Evolutionary conservation across 2,329 filamentous ascomycete genomes (phyloP).

Genomic region (Trichoderma sp.): DNA sequence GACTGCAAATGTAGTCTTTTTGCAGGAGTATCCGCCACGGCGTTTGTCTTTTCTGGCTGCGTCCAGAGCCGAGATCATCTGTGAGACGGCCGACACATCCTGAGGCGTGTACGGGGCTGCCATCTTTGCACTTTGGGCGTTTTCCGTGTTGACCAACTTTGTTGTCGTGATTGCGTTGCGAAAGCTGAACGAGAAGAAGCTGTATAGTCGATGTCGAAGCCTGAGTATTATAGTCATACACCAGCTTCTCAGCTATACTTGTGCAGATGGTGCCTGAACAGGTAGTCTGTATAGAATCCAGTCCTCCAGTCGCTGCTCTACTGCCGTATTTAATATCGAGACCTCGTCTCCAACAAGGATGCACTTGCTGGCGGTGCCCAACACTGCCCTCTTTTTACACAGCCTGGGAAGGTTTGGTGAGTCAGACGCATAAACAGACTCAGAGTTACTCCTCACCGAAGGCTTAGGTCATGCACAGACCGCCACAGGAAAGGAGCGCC

Average conservation of each 20-base stretch:
- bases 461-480: constrained; percentile 7
- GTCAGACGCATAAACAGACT: constrained; percentile 22
- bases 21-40: constrained; percentile 70
- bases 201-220: not conserved
- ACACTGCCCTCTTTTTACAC: constrained; percentile 24
- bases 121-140: constrained; percentile 34
- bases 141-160: not conserved
- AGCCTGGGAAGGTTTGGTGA: constrained; percentile 26
- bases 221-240: not conserved
- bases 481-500: not conserved
- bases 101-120: constrained; percentile 67
- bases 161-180: not conserved
- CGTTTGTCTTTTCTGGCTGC: constrained; percentile 56
- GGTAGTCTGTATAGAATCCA: not conserved
- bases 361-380: constrained; percentile 1
- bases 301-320: not conserved
- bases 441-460: constrained; percentile 27
- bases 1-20: constrained; percentile 78
- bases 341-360: not conserved
- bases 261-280: not conserved
- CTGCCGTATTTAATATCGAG: not conserved
- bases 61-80: constrained; percentile 68
- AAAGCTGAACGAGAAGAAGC: not conserved
- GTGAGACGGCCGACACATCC: constrained; percentile 67
- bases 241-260: not conserved